These are phyloP conservation scores for Alternaria alternata DNA, from an alignment of 2,329 filamentous ascomycete genomes.

Conservation along the genomic window DNA sequence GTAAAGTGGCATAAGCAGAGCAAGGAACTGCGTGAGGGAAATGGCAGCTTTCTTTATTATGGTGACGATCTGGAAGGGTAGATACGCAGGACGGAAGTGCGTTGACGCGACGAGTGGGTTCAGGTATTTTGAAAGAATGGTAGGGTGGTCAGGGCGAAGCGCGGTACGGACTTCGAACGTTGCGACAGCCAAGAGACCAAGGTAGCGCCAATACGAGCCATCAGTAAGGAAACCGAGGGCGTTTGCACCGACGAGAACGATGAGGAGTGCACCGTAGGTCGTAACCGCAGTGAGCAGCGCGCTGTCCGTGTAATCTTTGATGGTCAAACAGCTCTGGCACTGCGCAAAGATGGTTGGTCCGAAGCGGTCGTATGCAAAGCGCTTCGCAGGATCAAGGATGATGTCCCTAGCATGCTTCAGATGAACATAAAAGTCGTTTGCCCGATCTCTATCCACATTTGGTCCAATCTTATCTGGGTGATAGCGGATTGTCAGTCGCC, in stretches of 20 bases:
- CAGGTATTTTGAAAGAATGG: slow-evolving; percentile 55
- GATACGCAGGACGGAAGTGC: slow-evolving; percentile 65
- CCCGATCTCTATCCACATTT: slow-evolving; percentile 36
- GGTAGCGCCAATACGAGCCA: slow-evolving; percentile 56
- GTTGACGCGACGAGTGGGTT: slow-evolving; percentile 58
- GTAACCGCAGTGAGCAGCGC: slow-evolving; percentile 60
- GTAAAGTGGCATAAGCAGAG: slow-evolving; percentile 47
- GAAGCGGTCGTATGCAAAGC: slow-evolving; percentile 81
- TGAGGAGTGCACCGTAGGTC: slow-evolving; percentile 40
- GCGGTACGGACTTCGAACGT: slow-evolving; percentile 66
- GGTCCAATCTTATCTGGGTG: slow-evolving; percentile 83
- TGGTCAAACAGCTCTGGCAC: slow-evolving; percentile 66
- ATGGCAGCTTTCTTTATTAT: slow-evolving; percentile 79
- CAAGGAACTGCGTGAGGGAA: slow-evolving; percentile 62
- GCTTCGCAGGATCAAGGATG: slow-evolving; percentile 80
- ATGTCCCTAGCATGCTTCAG: slow-evolving; percentile 87
- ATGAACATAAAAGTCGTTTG: slow-evolving; percentile 73
- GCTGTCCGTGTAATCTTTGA: slow-evolving; percentile 74
- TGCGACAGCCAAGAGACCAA: slow-evolving; percentile 62
- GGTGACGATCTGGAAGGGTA: slow-evolving; percentile 85
- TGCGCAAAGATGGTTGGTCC: slow-evolving; percentile 71
- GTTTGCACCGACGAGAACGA: slow-evolving; percentile 43
- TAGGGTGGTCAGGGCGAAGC: slow-evolving; percentile 60
- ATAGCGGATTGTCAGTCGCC: slow-evolving; percentile 67
- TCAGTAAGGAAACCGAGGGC: slow-evolving; percentile 46